Percentiles rank a stretch among this genome's conserved stretches.
Conservation (phyloP, 2,329 filamentous ascomycete genomes). For the Neurospora crassa region DNA sequence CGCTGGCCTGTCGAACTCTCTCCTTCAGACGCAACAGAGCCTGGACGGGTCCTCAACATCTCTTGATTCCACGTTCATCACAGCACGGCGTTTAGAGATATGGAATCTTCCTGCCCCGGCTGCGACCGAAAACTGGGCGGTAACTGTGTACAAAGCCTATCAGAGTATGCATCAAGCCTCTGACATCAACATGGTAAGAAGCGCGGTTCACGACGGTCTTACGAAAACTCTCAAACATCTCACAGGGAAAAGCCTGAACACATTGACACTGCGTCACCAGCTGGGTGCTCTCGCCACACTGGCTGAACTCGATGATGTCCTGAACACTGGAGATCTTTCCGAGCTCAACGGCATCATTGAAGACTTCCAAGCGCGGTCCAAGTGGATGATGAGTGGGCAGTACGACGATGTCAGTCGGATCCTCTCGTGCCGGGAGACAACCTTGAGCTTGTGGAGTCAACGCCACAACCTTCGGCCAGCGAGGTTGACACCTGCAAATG, state of each 20-base stretch:
- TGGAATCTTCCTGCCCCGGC: conserved; percentile 81
- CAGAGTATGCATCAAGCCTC: conserved; percentile 65
- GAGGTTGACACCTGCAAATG: conserved; percentile 51
- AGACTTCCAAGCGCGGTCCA: conserved; percentile 54
- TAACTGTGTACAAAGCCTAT: conserved; percentile 69
- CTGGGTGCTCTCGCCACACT: conserved; percentile 60
- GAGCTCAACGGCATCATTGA: conserved; percentile 54
- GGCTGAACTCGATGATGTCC: conserved; percentile 70
- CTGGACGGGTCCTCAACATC: conserved; percentile 47
- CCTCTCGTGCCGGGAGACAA: conserved; percentile 71
- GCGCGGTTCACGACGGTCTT: conserved; percentile 54
- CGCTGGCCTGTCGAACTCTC: conserved; percentile 72
- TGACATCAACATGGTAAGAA: conserved; percentile 41
- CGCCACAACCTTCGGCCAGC: conserved; percentile 50
- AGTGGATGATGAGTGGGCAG: conserved; percentile 75
- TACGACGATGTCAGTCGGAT: conserved; percentile 73
- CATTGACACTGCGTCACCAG: conserved; percentile 42
- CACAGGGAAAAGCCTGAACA: conserved; percentile 37
- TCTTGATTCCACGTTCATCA: conserved; percentile 65
- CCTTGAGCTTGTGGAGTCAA: conserved; percentile 70
- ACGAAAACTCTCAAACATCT: conserved; percentile 50
- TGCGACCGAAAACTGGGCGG: conserved; percentile 50
- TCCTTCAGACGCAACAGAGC: conserved; percentile 59
- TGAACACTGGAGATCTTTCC: conserved; percentile 48
- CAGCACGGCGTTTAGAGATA: conserved; percentile 73